Evolutionary conservation across 768 basidiomycete species (phyloP), one percentile per base, ranked within the genome.

Genomic region (Kondoa subrosea): DNA sequence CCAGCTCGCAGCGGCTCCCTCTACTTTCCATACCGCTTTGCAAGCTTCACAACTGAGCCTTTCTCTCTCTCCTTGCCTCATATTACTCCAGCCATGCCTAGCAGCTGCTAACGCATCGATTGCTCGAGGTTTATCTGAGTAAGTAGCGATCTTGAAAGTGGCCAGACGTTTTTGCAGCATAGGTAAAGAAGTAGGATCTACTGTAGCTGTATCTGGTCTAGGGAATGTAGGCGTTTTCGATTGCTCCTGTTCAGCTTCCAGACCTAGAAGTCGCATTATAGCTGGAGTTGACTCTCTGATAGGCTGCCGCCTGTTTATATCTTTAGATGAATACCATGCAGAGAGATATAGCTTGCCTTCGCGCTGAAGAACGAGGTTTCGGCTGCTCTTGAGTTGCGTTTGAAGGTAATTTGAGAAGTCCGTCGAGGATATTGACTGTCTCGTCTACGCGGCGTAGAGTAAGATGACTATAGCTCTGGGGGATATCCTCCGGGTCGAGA

Each of bases 131-230:
- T 63, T 63, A 32, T 63, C 61, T 17, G 26, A 29, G 61, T 63
- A 63, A 16, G 61, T 26, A 27, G 61, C 14, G 26, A 63, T 27
- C 29, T 63, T 63, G 29, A 63, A 63, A 33, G 61, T 63, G n/a
- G n/a, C 61, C 29, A 63, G 33, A 14, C 61, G 61, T 14, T 3
- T 32, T 32, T 63, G 15, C 14, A 63, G 30, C 3, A 27, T 33
- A 15, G 27, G 29, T 12, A 63, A 16, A 17, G 61, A 63, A n/a
- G 14, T 26, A 31, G 61, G 61, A 32, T 63, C 61, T 17, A 15
- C 61, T 8, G 27, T 33, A 27, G 4, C 58, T 59, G 58, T 25
- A 4, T 12, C 58, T 31, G 58, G 25, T 25, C 14, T 31, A 8
- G 40, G 29, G 29, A 63, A 17, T 3, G 27, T 63, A 33, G 33